Conservation (phyloP, 345 rosid species). For the Eucalyptus albens region DNA sequence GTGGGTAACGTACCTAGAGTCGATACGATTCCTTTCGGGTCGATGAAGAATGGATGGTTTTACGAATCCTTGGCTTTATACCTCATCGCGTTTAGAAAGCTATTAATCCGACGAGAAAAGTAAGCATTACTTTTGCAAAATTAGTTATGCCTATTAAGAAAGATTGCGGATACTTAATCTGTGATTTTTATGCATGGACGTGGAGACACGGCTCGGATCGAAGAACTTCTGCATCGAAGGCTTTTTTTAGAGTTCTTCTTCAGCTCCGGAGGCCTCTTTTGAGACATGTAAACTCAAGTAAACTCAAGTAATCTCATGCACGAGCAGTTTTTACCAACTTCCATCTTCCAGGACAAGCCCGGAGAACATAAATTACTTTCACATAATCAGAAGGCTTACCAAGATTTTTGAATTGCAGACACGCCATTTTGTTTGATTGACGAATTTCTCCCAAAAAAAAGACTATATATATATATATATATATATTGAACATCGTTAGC, state of each 20-base stretch:
- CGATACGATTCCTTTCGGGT: background rate
- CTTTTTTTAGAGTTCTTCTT: background rate
- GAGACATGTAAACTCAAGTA: background rate
- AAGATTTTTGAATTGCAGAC: background rate
- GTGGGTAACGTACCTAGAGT: background rate
- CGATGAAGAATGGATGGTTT: background rate
- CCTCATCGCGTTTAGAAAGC: background rate
- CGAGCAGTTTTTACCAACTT: background rate
- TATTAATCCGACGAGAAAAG: background rate
- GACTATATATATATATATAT: no score
- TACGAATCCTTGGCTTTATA: background rate
- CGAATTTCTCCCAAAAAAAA: background rate
- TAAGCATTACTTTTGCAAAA: background rate
- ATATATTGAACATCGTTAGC: background rate
- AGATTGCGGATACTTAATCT: background rate
- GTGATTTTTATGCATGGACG: background rate
- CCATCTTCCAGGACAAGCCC: background rate
- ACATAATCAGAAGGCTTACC: background rate
- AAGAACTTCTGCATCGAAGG: background rate
- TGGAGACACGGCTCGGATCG: background rate
- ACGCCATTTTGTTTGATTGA: background rate
- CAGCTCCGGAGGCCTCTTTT: background rate
- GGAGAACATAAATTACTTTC: background rate
- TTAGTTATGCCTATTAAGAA: background rate
- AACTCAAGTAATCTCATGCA: background rate